A percentile compares a stretch with the other conserved stretches of the same genome.
Conservation (phyloP, 78 protist species). For the Speleostelium caveatum region DNA sequence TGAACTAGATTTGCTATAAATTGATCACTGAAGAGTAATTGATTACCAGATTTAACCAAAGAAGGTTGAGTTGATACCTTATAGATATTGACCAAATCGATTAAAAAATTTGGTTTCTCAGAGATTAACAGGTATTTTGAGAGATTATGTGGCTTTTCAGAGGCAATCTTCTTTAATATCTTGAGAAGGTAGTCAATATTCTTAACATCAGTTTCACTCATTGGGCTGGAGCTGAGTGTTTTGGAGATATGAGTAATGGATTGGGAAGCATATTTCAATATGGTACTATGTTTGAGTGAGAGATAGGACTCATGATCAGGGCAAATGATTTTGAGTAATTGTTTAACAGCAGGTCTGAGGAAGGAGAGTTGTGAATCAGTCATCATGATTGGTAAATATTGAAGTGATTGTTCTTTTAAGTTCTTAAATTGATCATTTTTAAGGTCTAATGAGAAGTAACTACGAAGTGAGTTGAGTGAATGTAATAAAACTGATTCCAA, state of each 20-base stretch:
- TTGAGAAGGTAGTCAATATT: constrained; percentile 10
- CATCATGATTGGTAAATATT: constrained; percentile 21
- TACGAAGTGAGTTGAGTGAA: constrained; percentile 8
- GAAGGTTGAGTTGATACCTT: not conserved
- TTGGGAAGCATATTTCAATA: constrained; percentile 14
- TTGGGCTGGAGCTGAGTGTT: not conserved
- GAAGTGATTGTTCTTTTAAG: constrained; percentile 11
- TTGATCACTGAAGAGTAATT: not conserved
- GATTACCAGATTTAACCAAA: not conserved
- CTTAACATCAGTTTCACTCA: not conserved
- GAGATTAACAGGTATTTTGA: not conserved
- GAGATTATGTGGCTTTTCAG: constrained; percentile 4
- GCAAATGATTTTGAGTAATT: constrained; percentile 25
- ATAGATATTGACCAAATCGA: constrained; percentile 22
- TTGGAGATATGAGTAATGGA: not conserved
- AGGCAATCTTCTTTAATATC: constrained; percentile 35
- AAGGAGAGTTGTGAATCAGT: constrained; percentile 51
- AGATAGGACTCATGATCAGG: constrained; percentile 19
- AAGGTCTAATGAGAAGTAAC: constrained; percentile 27
- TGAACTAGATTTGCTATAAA: constrained; percentile 35
- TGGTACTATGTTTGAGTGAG: constrained; percentile 13
- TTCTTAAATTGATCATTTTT: not conserved
- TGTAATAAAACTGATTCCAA: constrained; percentile 20
- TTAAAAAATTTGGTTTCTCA: constrained; percentile 9
- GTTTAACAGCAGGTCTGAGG: constrained; percentile 21